Conservation (phyloP, 495 filamentous ascomycete genomes). For the Parmelia sp. region DNA sequence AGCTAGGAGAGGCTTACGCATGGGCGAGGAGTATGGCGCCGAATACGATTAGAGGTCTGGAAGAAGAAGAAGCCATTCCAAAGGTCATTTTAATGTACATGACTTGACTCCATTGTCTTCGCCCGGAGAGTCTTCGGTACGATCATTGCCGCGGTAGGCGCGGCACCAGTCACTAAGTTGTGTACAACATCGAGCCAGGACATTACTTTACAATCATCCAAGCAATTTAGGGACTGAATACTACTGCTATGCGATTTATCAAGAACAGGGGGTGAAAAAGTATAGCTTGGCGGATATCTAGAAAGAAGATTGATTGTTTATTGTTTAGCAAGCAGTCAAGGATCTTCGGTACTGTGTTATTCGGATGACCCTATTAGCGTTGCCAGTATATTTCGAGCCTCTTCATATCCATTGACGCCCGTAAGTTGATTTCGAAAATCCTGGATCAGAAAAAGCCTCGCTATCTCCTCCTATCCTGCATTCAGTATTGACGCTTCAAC, state of each 20-base stretch:
- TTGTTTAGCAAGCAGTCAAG: background rate
- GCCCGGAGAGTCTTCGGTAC: background rate
- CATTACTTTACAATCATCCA: too few species aligned
- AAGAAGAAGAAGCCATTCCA: slow-evolving; percentile 18
- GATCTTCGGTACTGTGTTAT: background rate
- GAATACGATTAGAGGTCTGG: slow-evolving; percentile 45
- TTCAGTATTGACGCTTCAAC: background rate
- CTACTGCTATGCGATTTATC: background rate
- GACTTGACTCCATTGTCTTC: too few species aligned
- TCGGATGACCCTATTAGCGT: background rate
- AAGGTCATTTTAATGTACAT: background rate
- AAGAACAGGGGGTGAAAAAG: background rate
- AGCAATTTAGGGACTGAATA: background rate
- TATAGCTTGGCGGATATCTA: background rate
- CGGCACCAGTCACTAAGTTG: background rate
- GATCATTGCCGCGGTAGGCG: background rate
- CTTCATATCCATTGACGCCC: slow-evolving; percentile 42
- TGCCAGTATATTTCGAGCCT: slow-evolving; percentile 8
- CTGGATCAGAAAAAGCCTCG: slow-evolving; percentile 24
- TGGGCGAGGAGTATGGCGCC: slow-evolving; percentile 64
- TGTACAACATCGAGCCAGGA: too few species aligned
- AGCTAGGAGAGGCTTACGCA: slow-evolving; percentile 49
- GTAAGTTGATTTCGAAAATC: slow-evolving; percentile 12
- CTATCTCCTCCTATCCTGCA: slow-evolving; percentile 21
- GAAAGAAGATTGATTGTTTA: background rate